Conservation (phyloP, 1,284 basidiomycete species). For the Exobasidium cylindrosporum region DNA sequence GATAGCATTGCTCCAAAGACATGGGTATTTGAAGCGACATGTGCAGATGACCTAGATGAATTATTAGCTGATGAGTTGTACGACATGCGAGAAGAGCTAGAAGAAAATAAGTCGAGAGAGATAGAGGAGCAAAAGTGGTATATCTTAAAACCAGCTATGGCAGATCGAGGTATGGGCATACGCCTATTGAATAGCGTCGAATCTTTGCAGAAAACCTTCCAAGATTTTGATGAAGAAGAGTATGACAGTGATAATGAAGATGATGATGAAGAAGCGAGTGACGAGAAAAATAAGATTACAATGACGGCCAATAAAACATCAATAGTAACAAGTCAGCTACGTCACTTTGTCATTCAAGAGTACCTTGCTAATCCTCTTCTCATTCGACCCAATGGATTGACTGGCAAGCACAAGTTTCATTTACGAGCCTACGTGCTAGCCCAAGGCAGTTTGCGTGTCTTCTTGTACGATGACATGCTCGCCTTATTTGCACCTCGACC, state of each 20-base stretch:
- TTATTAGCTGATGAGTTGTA: slow-evolving; percentile 89
- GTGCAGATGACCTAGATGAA: slow-evolving; percentile 92
- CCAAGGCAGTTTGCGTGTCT: slow-evolving; percentile 57
- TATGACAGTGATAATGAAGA: slow-evolving; percentile 31
- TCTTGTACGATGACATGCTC: slow-evolving; percentile 74
- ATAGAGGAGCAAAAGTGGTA: slow-evolving; percentile 58
- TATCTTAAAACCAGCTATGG: slow-evolving; percentile 90
- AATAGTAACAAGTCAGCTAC: slow-evolving; percentile 68
- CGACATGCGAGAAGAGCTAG: slow-evolving; percentile 70
- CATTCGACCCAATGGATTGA: slow-evolving; percentile 63
- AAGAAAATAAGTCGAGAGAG: slow-evolving; percentile 37
- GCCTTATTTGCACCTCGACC: slow-evolving; percentile 68
- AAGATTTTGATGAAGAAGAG: slow-evolving; percentile 57
- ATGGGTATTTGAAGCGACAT: slow-evolving; percentile 84
- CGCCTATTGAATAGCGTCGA: slow-evolving; percentile 80
- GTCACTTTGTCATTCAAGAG: slow-evolving; percentile 97
- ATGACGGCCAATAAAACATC: slow-evolving; percentile 21
- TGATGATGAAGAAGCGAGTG: not conserved
- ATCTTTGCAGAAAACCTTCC: slow-evolving; percentile 73
- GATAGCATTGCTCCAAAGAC: slow-evolving; percentile 65
- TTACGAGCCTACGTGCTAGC: slow-evolving; percentile 88
- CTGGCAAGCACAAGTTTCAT: slow-evolving; percentile 69
- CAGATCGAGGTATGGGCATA: slow-evolving; percentile 92
- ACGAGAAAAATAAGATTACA: not conserved
- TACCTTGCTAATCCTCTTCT: slow-evolving; percentile 76